Conservation (phyloP, 2,329 filamentous ascomycete genomes). For the Pseudocercospora vitis region DNA sequence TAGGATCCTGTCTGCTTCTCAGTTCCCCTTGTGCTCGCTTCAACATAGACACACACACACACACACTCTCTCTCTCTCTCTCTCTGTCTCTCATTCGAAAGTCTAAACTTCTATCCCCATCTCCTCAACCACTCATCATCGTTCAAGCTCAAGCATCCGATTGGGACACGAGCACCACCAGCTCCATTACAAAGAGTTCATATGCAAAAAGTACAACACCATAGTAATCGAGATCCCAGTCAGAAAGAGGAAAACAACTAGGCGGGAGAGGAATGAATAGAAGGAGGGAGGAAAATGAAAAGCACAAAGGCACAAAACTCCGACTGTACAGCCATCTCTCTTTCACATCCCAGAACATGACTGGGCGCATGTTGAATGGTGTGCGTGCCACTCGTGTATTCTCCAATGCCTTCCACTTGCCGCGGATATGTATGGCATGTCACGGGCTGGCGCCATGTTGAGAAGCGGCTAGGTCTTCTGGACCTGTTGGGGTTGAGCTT, state of each 20-base stretch:
- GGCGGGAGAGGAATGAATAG: too few relatives aligned
- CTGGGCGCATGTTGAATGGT: conserved; percentile 18
- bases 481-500: conserved; percentile 11
- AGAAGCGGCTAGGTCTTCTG: neutral
- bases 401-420: neutral
- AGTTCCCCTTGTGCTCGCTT: too few relatives aligned
- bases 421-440: neutral
- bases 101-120: neutral
- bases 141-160: conserved; percentile 21
- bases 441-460: neutral
- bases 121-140: neutral
- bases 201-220: neutral
- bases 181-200: conserved; percentile 7
- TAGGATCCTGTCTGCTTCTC: too few relatives aligned
- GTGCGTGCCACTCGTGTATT: conserved; percentile 2
- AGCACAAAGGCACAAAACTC: neutral
- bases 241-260: too few relatives aligned
- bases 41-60: too few relatives aligned
- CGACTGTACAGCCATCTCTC: neutral
- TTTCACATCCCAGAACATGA: conserved; percentile 6
- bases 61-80: neutral
- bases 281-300: too few relatives aligned
- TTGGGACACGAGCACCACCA: conserved; percentile 22
- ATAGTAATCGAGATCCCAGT: too few relatives aligned
- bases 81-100: too few relatives aligned